phyloP scores from a whole-genome alignment of 371 early-diverging fungal species.

The Mortierella sp. region DNA sequence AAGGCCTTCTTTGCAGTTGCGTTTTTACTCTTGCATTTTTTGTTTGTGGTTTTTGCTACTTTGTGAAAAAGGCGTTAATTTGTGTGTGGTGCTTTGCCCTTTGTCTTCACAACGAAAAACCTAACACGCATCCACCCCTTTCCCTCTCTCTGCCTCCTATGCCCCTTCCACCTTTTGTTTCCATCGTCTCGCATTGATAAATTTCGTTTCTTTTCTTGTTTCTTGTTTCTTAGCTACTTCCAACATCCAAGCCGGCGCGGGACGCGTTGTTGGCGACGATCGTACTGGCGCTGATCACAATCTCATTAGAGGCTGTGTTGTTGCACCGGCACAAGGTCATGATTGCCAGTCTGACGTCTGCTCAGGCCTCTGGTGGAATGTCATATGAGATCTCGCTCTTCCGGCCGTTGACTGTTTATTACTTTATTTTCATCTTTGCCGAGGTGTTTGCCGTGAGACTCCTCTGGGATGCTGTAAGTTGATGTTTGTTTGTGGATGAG shows the following conservation, averaged over 20 bases:
- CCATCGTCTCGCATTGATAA: no score
- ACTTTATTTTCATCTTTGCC: constrained; percentile 43
- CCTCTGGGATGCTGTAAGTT: constrained; percentile 52
- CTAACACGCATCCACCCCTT: no score
- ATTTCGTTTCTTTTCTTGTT: neutral
- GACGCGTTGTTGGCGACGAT: constrained; percentile 29
- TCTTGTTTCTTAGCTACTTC: constrained; percentile 20
- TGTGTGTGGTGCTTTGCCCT: no score
- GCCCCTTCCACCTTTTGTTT: no score
- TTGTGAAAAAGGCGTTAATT: no score
- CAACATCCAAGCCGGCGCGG: constrained; percentile 38
- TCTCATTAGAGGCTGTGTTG: constrained; percentile 32
- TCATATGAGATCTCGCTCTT: constrained; percentile 37
- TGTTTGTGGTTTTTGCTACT: neutral
- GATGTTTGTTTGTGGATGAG: neutral
- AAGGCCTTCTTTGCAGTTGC: no score
- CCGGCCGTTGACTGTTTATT: constrained; percentile 36
- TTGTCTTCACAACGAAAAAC: no score
- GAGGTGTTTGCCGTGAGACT: constrained; percentile 42
- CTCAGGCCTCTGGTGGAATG: neutral
- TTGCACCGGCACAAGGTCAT: constrained; percentile 26
- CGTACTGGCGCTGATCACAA: constrained; percentile 29
- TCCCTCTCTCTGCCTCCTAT: no score
- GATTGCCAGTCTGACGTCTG: constrained; percentile 6
- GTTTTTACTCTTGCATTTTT: neutral